A percentile compares a stretch with the other conserved stretches of the same genome.
Conservation (phyloP, 495 filamentous ascomycete genomes). For the Penicillium chermesinum region DNA sequence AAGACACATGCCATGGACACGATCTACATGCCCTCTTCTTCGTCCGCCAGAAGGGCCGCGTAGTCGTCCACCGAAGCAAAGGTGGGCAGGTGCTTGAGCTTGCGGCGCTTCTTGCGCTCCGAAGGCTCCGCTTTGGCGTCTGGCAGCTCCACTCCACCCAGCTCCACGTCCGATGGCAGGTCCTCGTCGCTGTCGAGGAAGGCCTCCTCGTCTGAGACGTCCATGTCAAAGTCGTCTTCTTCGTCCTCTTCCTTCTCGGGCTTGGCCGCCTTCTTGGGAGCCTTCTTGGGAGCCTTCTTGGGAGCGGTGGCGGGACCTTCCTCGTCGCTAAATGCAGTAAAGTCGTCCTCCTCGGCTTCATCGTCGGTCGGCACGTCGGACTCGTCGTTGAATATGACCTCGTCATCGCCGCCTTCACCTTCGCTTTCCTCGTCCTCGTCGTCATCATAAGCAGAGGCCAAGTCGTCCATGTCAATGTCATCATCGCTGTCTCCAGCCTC, state of each 20-base stretch:
- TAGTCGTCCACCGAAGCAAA: conserved; percentile 95
- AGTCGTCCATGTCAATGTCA: conserved; percentile 60
- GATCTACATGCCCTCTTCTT: conserved; percentile 56
- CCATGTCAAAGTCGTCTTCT: conserved; percentile 49
- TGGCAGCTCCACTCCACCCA: conserved; percentile 29
- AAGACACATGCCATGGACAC: neutral
- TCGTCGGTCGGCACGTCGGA: conserved; percentile 44
- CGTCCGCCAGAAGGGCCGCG: conserved; percentile 73
- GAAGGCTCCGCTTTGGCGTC: conserved; percentile 36
- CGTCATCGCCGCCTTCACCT: conserved; percentile 49
- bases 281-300: conserved; percentile 38
- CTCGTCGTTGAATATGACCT: conserved; percentile 46
- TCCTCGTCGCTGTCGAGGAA: conserved; percentile 53
- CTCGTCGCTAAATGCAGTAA: conserved; percentile 42
- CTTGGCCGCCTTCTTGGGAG: conserved; percentile 36
- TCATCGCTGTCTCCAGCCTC: conserved; percentile 64
- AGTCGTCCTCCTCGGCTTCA: conserved; percentile 43
- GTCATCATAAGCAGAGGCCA: conserved; percentile 51
- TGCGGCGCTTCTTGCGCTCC: conserved; percentile 67
- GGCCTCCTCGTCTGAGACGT: conserved; percentile 48
- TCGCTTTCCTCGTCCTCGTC: conserved; percentile 46
- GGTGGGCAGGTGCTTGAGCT: conserved; percentile 80
- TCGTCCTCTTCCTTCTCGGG: conserved; percentile 40
- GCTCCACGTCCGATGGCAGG: conserved; percentile 48
- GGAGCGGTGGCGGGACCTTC: conserved; percentile 20